Conservation (phyloP, 2,329 filamentous ascomycete species). For the Tolypocladium album region DNA sequence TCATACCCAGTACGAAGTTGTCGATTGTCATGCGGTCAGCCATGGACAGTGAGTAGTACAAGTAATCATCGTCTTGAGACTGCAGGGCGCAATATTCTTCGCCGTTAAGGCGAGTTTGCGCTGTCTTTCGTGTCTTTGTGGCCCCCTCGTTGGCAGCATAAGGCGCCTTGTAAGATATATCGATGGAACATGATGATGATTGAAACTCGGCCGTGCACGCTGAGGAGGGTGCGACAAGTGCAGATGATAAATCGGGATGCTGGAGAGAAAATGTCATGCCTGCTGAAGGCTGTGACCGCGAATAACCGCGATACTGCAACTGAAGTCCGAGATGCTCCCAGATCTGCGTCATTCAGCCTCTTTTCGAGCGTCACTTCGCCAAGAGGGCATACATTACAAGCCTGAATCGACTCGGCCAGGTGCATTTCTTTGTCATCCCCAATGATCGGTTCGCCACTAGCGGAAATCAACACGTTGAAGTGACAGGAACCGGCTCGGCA, state of each 20-base stretch:
- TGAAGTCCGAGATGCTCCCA: slow-evolving; percentile 20
- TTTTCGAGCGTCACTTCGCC: not conserved
- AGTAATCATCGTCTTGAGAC: not conserved
- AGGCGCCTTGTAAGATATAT: slow-evolving; percentile 6
- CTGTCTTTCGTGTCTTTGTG: slow-evolving; percentile 4
- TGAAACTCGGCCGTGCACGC: slow-evolving; percentile 15
- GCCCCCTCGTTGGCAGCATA: not conserved
- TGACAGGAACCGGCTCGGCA: slow-evolving; percentile 17
- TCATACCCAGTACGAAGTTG: slow-evolving; percentile 15
- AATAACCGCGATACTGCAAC: slow-evolving; percentile 10
- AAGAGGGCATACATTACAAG: slow-evolving; percentile 13
- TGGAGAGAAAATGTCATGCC: slow-evolving; percentile 22
- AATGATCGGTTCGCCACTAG: slow-evolving; percentile 8
- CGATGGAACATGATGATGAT: slow-evolving; percentile 13
- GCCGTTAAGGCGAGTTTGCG: not conserved
- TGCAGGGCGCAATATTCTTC: not conserved
- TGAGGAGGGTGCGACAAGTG: slow-evolving; percentile 15
- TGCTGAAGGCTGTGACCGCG: slow-evolving; percentile 4
- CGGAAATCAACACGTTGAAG: slow-evolving; percentile 14
- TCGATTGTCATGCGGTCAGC: slow-evolving; percentile 18
- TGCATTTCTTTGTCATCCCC: slow-evolving; percentile 4
- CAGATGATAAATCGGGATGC: slow-evolving; percentile 22
- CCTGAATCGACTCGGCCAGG: slow-evolving; percentile 10
- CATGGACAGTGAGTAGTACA: slow-evolving; percentile 7
- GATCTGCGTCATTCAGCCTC: slow-evolving; percentile 9